Base-by-base conservation (phyloP, 2,329 filamentous ascomycete species). In the Chlorencoelia australis region DNA sequence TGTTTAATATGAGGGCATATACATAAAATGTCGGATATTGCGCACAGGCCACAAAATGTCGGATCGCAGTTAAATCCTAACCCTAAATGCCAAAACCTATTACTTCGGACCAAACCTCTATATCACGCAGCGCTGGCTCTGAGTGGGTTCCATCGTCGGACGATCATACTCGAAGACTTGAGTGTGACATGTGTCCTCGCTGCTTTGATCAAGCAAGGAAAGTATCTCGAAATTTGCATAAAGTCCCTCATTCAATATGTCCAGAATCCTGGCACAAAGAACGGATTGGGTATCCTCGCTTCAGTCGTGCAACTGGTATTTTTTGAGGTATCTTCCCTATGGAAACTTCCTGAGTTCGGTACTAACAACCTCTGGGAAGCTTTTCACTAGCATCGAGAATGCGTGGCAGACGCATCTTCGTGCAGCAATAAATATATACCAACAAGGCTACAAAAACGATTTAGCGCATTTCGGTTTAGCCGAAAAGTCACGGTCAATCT, bases 101-200 rank as follows among this genome's bases (percentile, higher is more conserved):
- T 79, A 7, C 63, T 71, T 37, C 67, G 64, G 41, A 76, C 73
- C 54, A 71, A 68, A 42, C 63, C 71, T 1, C 61, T 77, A 14
- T 75, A 69, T 53, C 71, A 77, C 52, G 68, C 69, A 2, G 65
- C 67, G 30, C 59, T 77, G 13, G 69, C 70, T 17, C 61, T 78
- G 15, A 67, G 68, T 1, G 66, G 69, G 1, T 76, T 54, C 66
- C 21, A 55, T 67, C 37, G 56, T 57, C 39, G 55, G 49, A 35
- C 51, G 49, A 9, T 52, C 52, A 11, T 51, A 50, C 37, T 50
- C 52, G 19, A 53, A 60, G 27, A 35, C n/a, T 20, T 37, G 13
- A 29, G 30, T 13, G 30, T 37, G 31, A 10, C 31, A n/a, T 36
- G 37, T 33, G 37, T 33, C 30, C 27, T 35, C 9, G 33, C 36